Conservation (phyloP, 2,329 filamentous ascomycete species). For the Sporothrix curviconia region DNA sequence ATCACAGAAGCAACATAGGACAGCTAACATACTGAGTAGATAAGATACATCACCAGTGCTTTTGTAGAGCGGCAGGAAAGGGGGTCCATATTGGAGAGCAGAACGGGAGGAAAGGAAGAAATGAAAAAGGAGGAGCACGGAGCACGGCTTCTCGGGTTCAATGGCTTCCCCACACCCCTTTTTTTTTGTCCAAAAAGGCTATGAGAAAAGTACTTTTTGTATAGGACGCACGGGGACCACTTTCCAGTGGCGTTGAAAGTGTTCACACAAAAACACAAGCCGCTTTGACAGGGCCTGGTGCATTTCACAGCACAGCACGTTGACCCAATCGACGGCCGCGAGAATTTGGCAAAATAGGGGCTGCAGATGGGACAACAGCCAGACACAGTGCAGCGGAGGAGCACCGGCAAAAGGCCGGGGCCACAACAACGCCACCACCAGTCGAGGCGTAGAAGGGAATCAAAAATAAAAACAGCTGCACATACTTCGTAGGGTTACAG, state of each 20-base stretch:
- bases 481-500: too few relatives aligned
- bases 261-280: neutral
- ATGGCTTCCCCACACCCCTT: neutral
- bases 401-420: neutral
- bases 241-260: neutral
- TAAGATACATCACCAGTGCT: neutral
- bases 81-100: neutral
- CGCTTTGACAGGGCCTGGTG: neutral
- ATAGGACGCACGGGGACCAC: neutral
- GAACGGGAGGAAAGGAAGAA: neutral
- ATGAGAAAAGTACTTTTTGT: neutral
- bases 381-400: too few relatives aligned
- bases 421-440: neutral
- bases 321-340: neutral
- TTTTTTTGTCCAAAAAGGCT: neutral
- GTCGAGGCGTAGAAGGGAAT: neutral
- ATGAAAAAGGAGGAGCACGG: neutral
- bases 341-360: constrained; percentile 3
- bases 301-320: neutral
- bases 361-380: neutral
- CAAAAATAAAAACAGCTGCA: neutral
- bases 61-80: too few relatives aligned
- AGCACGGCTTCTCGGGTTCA: constrained; percentile 1
- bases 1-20: neutral
- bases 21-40: too few relatives aligned